These are phyloP conservation scores for Berberis vulgaris DNA, from an alignment of 164 flowering plant species.

Conservation along the genomic window DNA sequence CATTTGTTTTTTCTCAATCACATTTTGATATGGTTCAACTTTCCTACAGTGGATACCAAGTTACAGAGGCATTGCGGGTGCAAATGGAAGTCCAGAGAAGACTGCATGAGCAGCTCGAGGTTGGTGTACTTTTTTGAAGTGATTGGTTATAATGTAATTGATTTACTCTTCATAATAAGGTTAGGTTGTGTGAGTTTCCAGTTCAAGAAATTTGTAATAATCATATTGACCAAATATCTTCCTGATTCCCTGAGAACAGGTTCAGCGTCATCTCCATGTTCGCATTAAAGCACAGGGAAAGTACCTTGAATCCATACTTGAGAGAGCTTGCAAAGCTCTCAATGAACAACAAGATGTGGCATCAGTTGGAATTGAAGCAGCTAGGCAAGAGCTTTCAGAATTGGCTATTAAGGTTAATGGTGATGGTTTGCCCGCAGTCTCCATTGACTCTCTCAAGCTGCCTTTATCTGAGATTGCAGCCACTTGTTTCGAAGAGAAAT, in stretches of 20 bases:
- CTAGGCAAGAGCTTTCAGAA: constrained; percentile 71
- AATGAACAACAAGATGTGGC: constrained; percentile 39
- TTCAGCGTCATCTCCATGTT: constrained; percentile 78
- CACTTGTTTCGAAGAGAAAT: constrained; percentile 28
- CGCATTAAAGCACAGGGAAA: constrained; percentile 84
- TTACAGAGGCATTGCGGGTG: constrained; percentile 87
- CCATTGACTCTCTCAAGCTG: constrained; percentile 38
- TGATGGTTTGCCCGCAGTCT: constrained; percentile 14
- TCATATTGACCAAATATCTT: no score
- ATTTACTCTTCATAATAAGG: no score
- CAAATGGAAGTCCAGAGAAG: constrained; percentile 96
- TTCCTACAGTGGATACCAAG: constrained; percentile 61
- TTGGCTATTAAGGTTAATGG: constrained; percentile 38
- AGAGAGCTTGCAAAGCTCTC: constrained; percentile 81
- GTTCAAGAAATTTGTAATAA: no score
- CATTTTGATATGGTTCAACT: constrained; percentile 3
- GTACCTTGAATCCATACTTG: constrained; percentile 84
- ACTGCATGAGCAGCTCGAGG: constrained; percentile 94
- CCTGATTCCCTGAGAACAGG: constrained; percentile 24
- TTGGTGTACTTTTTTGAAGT: constrained; percentile 12
- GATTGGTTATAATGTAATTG: no score
- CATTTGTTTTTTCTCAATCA: not conserved
- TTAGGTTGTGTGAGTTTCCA: no score
- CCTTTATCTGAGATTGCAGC: constrained; percentile 39
- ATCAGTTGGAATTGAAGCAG: constrained; percentile 59